These are phyloP conservation scores for Phellinidium pouzarii DNA, from an alignment of 1,284 basidiomycete genomes.

Conservation along the genomic window DNA sequence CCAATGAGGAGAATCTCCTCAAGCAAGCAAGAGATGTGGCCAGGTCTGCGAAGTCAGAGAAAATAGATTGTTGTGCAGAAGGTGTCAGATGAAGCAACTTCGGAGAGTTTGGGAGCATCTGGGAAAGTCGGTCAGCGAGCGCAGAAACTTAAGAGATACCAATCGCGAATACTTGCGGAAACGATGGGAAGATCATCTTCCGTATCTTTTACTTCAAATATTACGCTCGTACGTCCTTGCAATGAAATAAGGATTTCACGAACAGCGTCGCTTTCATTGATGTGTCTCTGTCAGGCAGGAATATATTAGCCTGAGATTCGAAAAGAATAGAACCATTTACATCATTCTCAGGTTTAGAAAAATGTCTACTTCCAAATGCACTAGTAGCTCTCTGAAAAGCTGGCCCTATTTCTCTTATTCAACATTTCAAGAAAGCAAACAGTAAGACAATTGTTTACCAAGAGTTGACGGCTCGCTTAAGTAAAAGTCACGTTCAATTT, in stretches of 20 bases:
- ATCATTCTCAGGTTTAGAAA: constrained; percentile 19
- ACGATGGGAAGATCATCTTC: constrained; percentile 24
- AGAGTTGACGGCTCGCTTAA: constrained; percentile 63
- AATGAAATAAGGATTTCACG: constrained; percentile 68
- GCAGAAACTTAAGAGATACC: background rate
- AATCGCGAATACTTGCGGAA: constrained; percentile 20
- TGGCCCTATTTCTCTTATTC: constrained; percentile 35
- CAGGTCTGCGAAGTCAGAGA: constrained; percentile 45
- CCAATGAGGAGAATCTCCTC: constrained; percentile 41
- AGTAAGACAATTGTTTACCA: constrained; percentile 32
- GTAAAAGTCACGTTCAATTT: constrained; percentile 42
- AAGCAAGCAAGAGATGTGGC: constrained; percentile 57
- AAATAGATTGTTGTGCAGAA: constrained; percentile 54
- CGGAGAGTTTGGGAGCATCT: constrained; percentile 50
- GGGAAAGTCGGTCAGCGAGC: background rate
- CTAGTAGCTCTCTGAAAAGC: constrained; percentile 34
- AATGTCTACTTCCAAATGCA: background rate
- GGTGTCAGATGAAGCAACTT: constrained; percentile 59
- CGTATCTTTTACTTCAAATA: constrained; percentile 40
- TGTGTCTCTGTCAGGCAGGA: constrained; percentile 65
- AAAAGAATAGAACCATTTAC: too few relatives aligned
- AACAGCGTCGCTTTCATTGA: constrained; percentile 65
- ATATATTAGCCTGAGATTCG: too few relatives aligned
- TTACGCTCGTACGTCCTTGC: constrained; percentile 59
- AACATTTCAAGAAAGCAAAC: background rate